phyloP scores from a whole-genome alignment of 352 stramenopile genomes.

The Globisporangium uncinulatum region DNA sequence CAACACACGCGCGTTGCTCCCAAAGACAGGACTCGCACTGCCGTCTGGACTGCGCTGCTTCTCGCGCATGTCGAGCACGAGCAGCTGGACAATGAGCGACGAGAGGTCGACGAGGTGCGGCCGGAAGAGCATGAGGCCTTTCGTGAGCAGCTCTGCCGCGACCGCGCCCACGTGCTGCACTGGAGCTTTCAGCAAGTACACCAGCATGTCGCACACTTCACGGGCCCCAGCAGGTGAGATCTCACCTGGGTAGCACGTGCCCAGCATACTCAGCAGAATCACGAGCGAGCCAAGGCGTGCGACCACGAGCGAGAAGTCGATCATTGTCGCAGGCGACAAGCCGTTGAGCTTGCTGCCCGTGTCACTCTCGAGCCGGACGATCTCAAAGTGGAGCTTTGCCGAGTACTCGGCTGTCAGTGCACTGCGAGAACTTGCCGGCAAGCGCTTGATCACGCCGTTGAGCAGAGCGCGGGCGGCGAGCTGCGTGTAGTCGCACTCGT shows the following conservation, averaged over 20 bases:
- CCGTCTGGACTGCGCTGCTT: slow-evolving; percentile 46
- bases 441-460: slow-evolving; percentile 71
- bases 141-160: slow-evolving; percentile 70
- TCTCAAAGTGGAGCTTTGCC: slow-evolving; percentile 74
- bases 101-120: slow-evolving; percentile 77
- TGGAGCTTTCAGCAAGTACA: slow-evolving; percentile 51
- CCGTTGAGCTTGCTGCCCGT: slow-evolving; percentile 35
- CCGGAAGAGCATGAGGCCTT: slow-evolving; percentile 79
- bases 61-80: slow-evolving; percentile 71
- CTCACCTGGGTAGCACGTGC: slow-evolving; percentile 80
- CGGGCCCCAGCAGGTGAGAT: slow-evolving; percentile 67
- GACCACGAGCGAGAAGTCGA: slow-evolving; percentile 38
- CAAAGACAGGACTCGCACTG: slow-evolving; percentile 24
- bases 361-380: slow-evolving; percentile 64
- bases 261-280: slow-evolving; percentile 79
- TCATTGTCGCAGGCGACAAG: slow-evolving; percentile 10
- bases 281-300: slow-evolving; percentile 64
- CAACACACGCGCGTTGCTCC: slow-evolving; percentile 37
- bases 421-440: slow-evolving; percentile 34
- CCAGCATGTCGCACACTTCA: slow-evolving; percentile 78
- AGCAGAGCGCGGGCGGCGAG: slow-evolving; percentile 64
- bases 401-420: slow-evolving; percentile 68
- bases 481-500: slow-evolving; percentile 71
- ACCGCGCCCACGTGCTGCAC: slow-evolving; percentile 58
- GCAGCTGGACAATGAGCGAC: slow-evolving; percentile 62